A percentile compares a stretch with the other conserved stretches of the same genome.
These are phyloP conservation scores for Abrus precatorius DNA, from an alignment of 306 rosid genomes.

Conservation along the genomic window DNA sequence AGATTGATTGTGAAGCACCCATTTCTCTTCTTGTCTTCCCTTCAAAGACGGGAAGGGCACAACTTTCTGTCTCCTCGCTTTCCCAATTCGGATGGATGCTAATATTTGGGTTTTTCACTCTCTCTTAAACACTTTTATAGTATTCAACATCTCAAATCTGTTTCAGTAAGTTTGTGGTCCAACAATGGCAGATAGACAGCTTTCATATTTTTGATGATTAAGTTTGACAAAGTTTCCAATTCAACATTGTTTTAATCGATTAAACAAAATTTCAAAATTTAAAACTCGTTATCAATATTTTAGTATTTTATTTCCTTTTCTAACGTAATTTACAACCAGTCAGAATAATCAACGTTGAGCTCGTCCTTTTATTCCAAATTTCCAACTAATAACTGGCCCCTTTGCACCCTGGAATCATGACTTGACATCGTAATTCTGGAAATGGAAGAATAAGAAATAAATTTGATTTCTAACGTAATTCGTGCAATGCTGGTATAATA, in stretches of 20 bases:
- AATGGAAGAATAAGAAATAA: background rate
- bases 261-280: background rate
- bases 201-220: background rate
- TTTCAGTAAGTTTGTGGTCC: slow-evolving; percentile 26
- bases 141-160: background rate
- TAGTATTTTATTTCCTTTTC: background rate
- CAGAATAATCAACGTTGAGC: background rate
- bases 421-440: background rate
- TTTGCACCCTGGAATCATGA: background rate
- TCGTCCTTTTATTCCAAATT: too few relatives aligned
- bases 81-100: background rate
- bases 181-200: slow-evolving; percentile 25
- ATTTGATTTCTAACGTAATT: too few relatives aligned
- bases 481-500: too few relatives aligned
- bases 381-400: too few relatives aligned
- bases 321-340: background rate
- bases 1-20: slow-evolving; percentile 74
- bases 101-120: background rate
- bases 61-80: background rate
- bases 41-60: background rate
- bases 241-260: background rate
- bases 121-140: background rate
- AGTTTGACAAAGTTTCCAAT: background rate
- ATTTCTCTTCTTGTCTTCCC: slow-evolving; percentile 24
- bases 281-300: background rate